Evolutionary conservation across 306 rosid genomes (phyloP), one percentile per base, ranked within the genome.

Genomic region (Cajanus cajan): DNA sequence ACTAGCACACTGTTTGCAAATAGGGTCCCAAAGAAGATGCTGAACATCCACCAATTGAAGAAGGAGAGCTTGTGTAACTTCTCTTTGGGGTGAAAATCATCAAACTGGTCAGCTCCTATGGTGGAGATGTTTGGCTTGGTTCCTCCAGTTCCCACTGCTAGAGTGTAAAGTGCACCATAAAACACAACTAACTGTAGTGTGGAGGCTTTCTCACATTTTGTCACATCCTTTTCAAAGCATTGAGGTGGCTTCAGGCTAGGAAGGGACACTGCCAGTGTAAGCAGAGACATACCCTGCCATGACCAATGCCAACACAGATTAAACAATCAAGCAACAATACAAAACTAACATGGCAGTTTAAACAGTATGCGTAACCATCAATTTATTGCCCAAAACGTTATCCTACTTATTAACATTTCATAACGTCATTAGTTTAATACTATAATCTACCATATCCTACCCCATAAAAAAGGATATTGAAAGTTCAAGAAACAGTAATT

Each of bases 41-140:
- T 89, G 71, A 92, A 94, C 89, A 90, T 86, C 98, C 98, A 94
- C 98, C 98, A 94, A 24, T 94, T 94, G 89, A 92, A 94, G 83
- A 94, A 94, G 24, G 97, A 94, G 50, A 92, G 90, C 83, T 92
- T 91, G 12, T 86, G 92, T 21, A 24, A 52, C 84, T 85, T 92
- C 78, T 94, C 98, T 15, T 94, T 89, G 0, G 94, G 94, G 43
- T 90, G 90, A 43, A 88, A 92, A 37, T 90, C 93, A 62, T 94
- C 98, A 68, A 94, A 94, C 8, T 94, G 98, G 58, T 94, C 97
- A 0, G 98, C 98, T 8, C 98, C 98, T 86, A 94, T 94, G 61
- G 98, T 94, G 21, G 97, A 94, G 57, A 94, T 92, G 88, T 94
- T 94, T 44, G 98, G 93, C 76, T 94, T 94, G 52, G 98, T 94